Evolutionary conservation across 495 filamentous ascomycete species (phyloP).

Genomic region (Penicillium psychrofluorescens): DNA sequence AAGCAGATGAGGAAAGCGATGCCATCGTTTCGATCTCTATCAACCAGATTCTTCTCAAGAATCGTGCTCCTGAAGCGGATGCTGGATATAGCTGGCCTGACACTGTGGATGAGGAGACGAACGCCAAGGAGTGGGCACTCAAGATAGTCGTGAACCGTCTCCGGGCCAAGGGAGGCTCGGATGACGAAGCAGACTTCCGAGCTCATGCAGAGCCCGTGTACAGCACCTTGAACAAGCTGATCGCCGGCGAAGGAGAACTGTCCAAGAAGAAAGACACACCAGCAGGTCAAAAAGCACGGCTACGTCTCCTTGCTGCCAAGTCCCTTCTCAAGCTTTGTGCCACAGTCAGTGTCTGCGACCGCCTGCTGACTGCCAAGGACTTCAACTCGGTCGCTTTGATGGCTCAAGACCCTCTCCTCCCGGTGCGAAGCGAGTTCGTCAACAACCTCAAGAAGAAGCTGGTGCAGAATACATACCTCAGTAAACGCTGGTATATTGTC

Average conservation of each 20-base stretch:
- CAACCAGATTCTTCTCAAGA: constrained; percentile 64
- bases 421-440: constrained; percentile 72
- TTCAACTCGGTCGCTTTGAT: constrained; percentile 78
- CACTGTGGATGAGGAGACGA: constrained; percentile 67
- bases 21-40: constrained; percentile 72
- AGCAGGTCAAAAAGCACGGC: constrained; percentile 59
- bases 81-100: constrained; percentile 59
- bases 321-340: constrained; percentile 75
- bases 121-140: constrained; percentile 82
- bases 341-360: constrained; percentile 63
- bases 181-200: constrained; percentile 50
- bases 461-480: constrained; percentile 34
- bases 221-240: constrained; percentile 65
- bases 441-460: constrained; percentile 81
- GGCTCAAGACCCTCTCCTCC: constrained; percentile 65
- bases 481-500: constrained; percentile 73
- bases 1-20: constrained; percentile 66
- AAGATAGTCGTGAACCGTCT: constrained; percentile 84
- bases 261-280: constrained; percentile 70
- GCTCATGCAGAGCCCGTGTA: constrained; percentile 63
- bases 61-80: constrained; percentile 46
- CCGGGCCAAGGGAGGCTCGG: constrained; percentile 52
- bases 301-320: constrained; percentile 77
- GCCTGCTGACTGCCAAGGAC: constrained; percentile 57
- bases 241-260: constrained; percentile 70